Evolutionary conservation across 2,329 filamentous ascomycete genomes (phyloP).

Genomic region (Diaporthe citri): DNA sequence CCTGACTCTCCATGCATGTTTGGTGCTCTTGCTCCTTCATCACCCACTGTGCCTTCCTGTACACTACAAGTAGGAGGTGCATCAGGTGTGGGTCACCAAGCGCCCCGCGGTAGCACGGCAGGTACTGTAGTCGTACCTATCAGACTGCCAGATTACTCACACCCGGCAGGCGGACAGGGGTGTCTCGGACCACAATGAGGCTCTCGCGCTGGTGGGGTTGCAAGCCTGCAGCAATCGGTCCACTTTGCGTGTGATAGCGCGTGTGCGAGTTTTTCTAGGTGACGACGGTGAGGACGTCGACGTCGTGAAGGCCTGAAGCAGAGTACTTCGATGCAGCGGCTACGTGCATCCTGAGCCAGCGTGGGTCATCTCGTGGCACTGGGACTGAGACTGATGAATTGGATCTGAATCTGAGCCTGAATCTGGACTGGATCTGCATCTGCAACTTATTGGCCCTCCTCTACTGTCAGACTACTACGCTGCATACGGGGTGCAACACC

Average conservation of each 20-base stretch:
- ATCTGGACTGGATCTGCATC: conserved; percentile 15
- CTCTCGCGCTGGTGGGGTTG: conserved; percentile 23
- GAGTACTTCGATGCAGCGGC: background rate
- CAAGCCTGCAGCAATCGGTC: background rate
- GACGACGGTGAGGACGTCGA: background rate
- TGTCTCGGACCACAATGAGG: conserved; percentile 33
- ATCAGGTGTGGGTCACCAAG: conserved; percentile 1
- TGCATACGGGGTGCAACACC: background rate
- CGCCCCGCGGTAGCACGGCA: background rate
- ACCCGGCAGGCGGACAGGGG: background rate
- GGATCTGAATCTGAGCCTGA: conserved; percentile 2
- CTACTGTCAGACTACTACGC: background rate
- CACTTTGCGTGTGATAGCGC: conserved; percentile 15
- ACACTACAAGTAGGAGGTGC: background rate
- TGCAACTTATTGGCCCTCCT: background rate
- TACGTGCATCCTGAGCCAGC: background rate
- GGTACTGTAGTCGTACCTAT: background rate
- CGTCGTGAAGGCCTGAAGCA: background rate
- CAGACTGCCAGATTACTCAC: background rate
- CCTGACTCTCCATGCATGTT: background rate
- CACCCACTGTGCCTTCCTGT: background rate
- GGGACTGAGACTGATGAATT: background rate
- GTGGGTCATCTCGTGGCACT: background rate
- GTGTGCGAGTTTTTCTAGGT: background rate
- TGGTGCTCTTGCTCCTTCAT: background rate